Percentiles rank a stretch among this genome's conserved stretches.
phyloP scores from a whole-genome alignment of 1,139 yeast species.

The Debaryomyces udenii region DNA sequence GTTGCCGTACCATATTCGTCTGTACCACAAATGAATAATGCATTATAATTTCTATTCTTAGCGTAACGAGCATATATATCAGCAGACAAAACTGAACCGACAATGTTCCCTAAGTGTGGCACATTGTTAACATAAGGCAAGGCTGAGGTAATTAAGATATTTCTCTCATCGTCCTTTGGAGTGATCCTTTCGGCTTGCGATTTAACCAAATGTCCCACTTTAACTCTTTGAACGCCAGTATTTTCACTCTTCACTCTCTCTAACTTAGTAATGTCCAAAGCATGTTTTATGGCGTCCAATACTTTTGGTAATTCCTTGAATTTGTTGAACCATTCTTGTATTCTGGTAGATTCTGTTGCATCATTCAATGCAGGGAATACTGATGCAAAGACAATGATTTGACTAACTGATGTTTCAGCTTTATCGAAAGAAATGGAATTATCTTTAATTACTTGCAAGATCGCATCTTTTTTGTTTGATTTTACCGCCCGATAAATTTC shows the following conservation, averaged over 20 bases:
- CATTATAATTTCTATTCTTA: constrained; percentile 85
- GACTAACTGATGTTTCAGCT: constrained; percentile 36
- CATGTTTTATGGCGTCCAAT: constrained; percentile 39
- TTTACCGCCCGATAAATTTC: constrained; percentile 35
- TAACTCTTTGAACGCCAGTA: constrained; percentile 59
- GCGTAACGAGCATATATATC: constrained; percentile 92
- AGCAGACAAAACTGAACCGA: constrained; percentile 93
- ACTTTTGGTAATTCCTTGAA: constrained; percentile 42
- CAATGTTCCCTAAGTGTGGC: constrained; percentile 96
- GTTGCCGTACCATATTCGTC: constrained; percentile 99
- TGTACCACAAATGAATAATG: constrained; percentile 91
- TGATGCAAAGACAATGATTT: constrained; percentile 51
- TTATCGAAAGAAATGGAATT: constrained; percentile 19
- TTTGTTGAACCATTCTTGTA: constrained; percentile 44
- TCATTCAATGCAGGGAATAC: constrained; percentile 38
- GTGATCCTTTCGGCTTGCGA: constrained; percentile 34
- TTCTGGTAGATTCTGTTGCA: constrained; percentile 14
- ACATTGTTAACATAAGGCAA: constrained; percentile 97
- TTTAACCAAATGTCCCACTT: constrained; percentile 43
- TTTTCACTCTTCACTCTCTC: constrained; percentile 52
- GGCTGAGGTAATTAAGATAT: constrained; percentile 90
- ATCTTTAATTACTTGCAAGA: constrained; percentile 16
- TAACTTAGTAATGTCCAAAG: constrained; percentile 43
- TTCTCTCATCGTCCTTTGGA: constrained; percentile 73
- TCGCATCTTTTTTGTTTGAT: constrained; percentile 29